Conservation (phyloP, 192 early-diverging fungal species). For the Coemansia pectinata region DNA sequence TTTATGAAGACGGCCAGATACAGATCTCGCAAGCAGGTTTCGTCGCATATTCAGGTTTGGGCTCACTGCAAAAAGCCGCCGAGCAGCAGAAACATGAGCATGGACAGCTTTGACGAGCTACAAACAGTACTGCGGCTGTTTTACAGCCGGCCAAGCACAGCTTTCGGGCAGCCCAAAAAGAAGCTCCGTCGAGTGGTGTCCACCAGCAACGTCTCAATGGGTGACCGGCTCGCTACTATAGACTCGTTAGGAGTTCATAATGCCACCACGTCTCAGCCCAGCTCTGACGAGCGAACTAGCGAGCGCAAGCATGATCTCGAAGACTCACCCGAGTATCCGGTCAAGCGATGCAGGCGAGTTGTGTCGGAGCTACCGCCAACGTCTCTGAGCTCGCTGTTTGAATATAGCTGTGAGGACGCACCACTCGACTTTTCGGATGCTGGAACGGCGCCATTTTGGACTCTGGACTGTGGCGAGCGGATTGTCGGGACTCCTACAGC, state of each 20-base stretch:
- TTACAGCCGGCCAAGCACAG: slow-evolving; percentile 40
- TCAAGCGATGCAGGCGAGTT: slow-evolving; percentile 37
- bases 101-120: slow-evolving; percentile 34
- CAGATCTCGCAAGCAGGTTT: slow-evolving; percentile 76
- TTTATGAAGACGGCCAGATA: slow-evolving; percentile 65
- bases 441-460: neutral
- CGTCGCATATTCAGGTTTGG: slow-evolving; percentile 77
- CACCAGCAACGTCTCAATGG: slow-evolving; percentile 20
- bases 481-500: neutral
- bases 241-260: slow-evolving; percentile 24
- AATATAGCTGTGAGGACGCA: neutral
- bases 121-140: slow-evolving; percentile 34
- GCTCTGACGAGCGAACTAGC: neutral
- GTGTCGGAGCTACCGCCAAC: slow-evolving; percentile 42
- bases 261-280: neutral
- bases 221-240: slow-evolving; percentile 5
- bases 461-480: neutral
- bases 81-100: slow-evolving; percentile 41
- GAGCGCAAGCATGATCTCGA: slow-evolving; percentile 30
- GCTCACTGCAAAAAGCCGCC: slow-evolving; percentile 68
- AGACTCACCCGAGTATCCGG: slow-evolving; percentile 6
- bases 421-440: slow-evolving; percentile 2
- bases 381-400: slow-evolving; percentile 8
- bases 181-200: slow-evolving; percentile 41
- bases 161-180: slow-evolving; percentile 25